Base-by-base conservation (phyloP, 345 rosid genomes). In the Abelmoschus esculentus region DNA sequence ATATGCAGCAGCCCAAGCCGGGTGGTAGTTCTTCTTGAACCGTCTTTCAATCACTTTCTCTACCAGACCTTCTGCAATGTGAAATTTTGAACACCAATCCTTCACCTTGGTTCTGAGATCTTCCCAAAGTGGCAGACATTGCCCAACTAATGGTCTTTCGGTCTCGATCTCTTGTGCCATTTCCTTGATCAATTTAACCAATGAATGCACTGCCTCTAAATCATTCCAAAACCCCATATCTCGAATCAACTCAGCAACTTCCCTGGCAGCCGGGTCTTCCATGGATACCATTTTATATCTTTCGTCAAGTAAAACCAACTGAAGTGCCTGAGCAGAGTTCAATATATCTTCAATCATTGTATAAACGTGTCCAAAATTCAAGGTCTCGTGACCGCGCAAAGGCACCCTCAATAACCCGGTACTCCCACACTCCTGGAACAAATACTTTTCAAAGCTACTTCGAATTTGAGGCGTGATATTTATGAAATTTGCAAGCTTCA, bases 1-100 rank as follows among this genome's bases (percentile, higher is more conserved):
- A 18, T 83, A 96, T 5, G 97, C 97, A 7, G 95, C 96, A 14
- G 98, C 96, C 99, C 97, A 90, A 47, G 99, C 98, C 7, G 98
- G 99, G 66, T 96, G 99, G 76, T 96, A 96, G 63, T 89, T 83
- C 83, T 90, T 92, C 81, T 82, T 76, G 81, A 96, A 96, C 78
- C 98, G 88, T 71, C 86, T 81, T 68, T 90, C 98, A 1, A 92
- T 80, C 15, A 89, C 83, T 73, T 89, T 87, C 86, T 90, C 92
- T 1, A 92, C 92, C 7, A 80, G 73, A 40, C 81, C 95, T 73
- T 89, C 92, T 3, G 82, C 83, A 64, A 96, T 73, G 77, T 85
- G 82, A 77, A 83, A 89, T 80, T 89, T 92, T 2, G 85, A 80
- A 67, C 93, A 87, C 97, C 99, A 96, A 38, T 83, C 95, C 77